Percentiles rank a stretch among this genome's conserved stretches.
phyloP scores from a whole-genome alignment of 352 stramenopile species.

The Globisporangium yorkense region DNA sequence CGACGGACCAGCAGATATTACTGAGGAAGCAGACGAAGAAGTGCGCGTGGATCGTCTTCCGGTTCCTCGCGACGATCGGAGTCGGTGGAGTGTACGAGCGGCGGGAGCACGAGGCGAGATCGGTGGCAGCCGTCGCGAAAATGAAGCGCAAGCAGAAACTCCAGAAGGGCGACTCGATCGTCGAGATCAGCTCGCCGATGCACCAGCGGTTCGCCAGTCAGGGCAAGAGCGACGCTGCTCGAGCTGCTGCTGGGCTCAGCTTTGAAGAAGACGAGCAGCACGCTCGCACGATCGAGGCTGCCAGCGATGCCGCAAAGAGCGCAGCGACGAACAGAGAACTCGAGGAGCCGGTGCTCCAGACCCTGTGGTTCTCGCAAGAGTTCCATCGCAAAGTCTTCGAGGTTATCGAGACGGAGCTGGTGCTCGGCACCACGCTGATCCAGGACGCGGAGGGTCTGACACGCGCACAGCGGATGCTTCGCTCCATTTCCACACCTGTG shows the following conservation, averaged over 20 bases:
- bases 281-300: constrained; percentile 57
- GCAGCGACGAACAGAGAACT: constrained; percentile 67
- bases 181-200: constrained; percentile 16
- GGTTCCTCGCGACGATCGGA: constrained; percentile 63
- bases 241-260: constrained; percentile 18
- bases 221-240: constrained; percentile 16
- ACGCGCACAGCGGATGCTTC: constrained; percentile 73
- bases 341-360: constrained; percentile 70
- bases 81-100: constrained; percentile 69
- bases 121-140: constrained; percentile 59
- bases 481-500: constrained; percentile 75
- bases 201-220: constrained; percentile 6
- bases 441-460: constrained; percentile 73
- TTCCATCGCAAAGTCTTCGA: constrained; percentile 86
- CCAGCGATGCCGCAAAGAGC: constrained; percentile 73
- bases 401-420: constrained; percentile 75
- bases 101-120: constrained; percentile 65
- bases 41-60: constrained; percentile 81
- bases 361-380: constrained; percentile 85
- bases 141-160: constrained; percentile 62
- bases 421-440: constrained; percentile 58
- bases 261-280: constrained; percentile 52
- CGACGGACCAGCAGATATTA: constrained; percentile 64
- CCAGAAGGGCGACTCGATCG: constrained; percentile 26
- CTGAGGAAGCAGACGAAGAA: constrained; percentile 59